Evolutionary conservation across 306 rosid species (phyloP).

Genomic region (Rosa chinensis): DNA sequence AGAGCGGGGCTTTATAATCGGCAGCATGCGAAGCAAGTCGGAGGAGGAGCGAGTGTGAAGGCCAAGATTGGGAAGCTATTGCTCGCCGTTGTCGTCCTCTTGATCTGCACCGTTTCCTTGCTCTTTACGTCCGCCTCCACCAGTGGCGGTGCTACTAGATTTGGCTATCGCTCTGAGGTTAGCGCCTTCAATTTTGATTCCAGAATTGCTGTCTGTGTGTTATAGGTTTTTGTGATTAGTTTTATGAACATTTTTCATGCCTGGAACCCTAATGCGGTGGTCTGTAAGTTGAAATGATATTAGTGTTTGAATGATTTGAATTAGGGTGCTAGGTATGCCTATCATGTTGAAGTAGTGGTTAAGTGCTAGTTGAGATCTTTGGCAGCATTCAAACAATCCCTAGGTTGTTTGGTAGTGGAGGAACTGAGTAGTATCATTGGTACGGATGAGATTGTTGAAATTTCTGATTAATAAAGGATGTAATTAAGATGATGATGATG

Average conservation of each 20-base stretch:
- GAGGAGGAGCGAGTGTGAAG: slow-evolving; percentile 52
- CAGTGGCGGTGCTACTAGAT: slow-evolving; percentile 36
- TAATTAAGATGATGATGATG: not conserved
- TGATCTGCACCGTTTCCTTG: slow-evolving; percentile 79
- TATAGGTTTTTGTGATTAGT: not conserved
- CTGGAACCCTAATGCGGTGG: not conserved
- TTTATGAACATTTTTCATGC: not conserved
- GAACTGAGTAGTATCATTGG: not conserved
- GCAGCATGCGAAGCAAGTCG: slow-evolving; percentile 47
- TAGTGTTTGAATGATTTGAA: not conserved
- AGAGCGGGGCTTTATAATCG: slow-evolving; percentile 67
- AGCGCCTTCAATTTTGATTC: slow-evolving; percentile 10
- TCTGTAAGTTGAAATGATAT: not conserved
- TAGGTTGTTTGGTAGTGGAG: not conserved
- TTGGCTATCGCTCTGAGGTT: slow-evolving; percentile 67
- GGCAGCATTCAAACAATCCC: not conserved
- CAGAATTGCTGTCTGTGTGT: not conserved
- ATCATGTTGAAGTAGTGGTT: not conserved
- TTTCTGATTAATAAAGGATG: not conserved
- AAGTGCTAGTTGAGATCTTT: not conserved
- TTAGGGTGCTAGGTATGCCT: not conserved
- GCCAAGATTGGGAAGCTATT: slow-evolving; percentile 63
- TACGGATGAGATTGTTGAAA: not conserved
- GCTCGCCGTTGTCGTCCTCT: slow-evolving; percentile 56
- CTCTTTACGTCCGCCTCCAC: slow-evolving; percentile 43